A percentile compares a stretch with the other conserved stretches of the same genome.
phyloP scores from a whole-genome alignment of 2,329 filamentous ascomycete genomes.

The Fusarium sp. region DNA sequence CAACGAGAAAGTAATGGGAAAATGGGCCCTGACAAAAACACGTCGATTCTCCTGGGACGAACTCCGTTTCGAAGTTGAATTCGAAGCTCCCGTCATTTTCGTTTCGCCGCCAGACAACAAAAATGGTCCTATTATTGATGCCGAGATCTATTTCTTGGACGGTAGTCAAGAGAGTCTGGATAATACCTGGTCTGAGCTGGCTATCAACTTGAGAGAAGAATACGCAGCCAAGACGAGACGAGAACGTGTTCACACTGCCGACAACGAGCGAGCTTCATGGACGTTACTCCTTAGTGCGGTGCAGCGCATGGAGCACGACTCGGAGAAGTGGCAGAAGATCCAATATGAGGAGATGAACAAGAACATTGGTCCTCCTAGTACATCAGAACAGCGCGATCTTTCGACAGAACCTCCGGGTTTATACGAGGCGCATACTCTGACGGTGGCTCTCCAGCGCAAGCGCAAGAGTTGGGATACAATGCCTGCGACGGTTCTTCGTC shows the following conservation, averaged over 20 bases:
- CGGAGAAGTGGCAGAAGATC: conserved; percentile 58
- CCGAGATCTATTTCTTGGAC: conserved; percentile 53
- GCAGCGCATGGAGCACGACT: conserved; percentile 62
- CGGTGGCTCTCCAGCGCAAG: conserved; percentile 60
- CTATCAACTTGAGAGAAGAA: conserved; percentile 48
- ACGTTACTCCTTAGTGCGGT: conserved; percentile 61
- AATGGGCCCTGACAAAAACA: conserved; percentile 57
- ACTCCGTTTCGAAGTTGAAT: conserved; percentile 62
- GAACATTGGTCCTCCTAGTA: conserved; percentile 36
- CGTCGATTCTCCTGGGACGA: conserved; percentile 57
- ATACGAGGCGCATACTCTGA: conserved; percentile 54
- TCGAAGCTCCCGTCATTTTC: conserved; percentile 63
- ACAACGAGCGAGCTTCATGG: conserved; percentile 69
- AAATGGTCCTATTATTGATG: conserved; percentile 50
- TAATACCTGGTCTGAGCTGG: conserved; percentile 50
- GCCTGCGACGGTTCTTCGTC: conserved; percentile 59
- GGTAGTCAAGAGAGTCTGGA: conserved; percentile 53
- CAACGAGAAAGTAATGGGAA: conserved; percentile 60
- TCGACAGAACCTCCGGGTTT: conserved; percentile 44
- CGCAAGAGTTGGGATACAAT: conserved; percentile 65
- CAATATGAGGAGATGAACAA: conserved; percentile 49
- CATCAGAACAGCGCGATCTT: conserved; percentile 30
- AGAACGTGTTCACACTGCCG: conserved; percentile 62
- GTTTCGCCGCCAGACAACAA: conserved; percentile 58
- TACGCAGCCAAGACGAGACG: conserved; percentile 44